These are phyloP conservation scores for Geotrichum phurueaensis DNA, from an alignment of 1,139 yeast species.

Conservation along the genomic window DNA sequence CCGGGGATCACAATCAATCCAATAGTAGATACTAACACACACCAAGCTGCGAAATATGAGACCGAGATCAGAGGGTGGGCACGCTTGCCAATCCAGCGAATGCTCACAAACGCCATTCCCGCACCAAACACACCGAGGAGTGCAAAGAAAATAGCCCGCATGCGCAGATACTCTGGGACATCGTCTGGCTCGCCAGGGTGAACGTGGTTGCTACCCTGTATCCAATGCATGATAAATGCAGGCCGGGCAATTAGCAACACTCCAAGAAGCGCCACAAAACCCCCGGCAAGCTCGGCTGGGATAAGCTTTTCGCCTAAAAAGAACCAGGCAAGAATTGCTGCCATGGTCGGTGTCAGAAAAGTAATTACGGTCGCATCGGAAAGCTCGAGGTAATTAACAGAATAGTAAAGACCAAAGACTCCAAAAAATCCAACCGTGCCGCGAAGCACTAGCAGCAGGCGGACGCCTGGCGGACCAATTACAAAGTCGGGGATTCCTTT, in stretches of 20 bases:
- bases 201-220: slow-evolving; percentile 10
- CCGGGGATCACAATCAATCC: slow-evolving; percentile 56
- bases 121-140: slow-evolving; percentile 68
- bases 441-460: slow-evolving; percentile 53
- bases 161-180: slow-evolving; percentile 17
- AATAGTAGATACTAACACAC: slow-evolving; percentile 50
- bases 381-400: slow-evolving; percentile 67
- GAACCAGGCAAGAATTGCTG: slow-evolving; percentile 68
- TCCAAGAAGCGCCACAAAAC: slow-evolving; percentile 63
- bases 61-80: slow-evolving; percentile 81
- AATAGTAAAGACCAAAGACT: slow-evolving; percentile 67
- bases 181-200: slow-evolving; percentile 14
- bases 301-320: slow-evolving; percentile 65
- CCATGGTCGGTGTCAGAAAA: slow-evolving; percentile 69
- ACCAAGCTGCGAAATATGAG: slow-evolving; percentile 62
- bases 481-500: slow-evolving; percentile 53
- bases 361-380: slow-evolving; percentile 76
- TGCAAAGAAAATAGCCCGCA: slow-evolving; percentile 57
- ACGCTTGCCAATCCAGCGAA: slow-evolving; percentile 66
- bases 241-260: slow-evolving; percentile 82
- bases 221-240: slow-evolving; percentile 46
- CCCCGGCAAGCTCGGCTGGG: slow-evolving; percentile 60
- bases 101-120: slow-evolving; percentile 60
- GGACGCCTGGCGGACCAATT: slow-evolving; percentile 58
- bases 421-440: slow-evolving; percentile 76